These are phyloP conservation scores for Blakeslea trispora DNA, from an alignment of 371 early-diverging fungal genomes.

Conservation along the genomic window DNA sequence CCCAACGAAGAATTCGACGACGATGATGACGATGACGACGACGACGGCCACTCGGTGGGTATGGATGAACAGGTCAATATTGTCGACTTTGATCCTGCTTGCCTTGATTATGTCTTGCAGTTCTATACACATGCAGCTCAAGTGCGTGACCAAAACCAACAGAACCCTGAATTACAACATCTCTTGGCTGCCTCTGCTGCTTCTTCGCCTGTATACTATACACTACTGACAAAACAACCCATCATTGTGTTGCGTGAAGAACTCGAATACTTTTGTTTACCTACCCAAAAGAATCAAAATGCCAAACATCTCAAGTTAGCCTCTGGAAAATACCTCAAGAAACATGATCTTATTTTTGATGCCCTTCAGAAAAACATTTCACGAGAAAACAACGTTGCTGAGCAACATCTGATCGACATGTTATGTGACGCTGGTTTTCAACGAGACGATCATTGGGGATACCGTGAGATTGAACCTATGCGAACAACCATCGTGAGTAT, in stretches of 20 bases:
- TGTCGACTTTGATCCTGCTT: conserved; percentile 58
- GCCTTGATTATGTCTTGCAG: conserved; percentile 52
- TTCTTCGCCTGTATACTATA: conserved; percentile 44
- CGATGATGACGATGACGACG: conserved; percentile 45
- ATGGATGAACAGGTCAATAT: conserved; percentile 56
- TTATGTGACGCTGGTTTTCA: conserved; percentile 75
- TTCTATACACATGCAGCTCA: conserved; percentile 47
- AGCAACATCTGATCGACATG: conserved; percentile 81
- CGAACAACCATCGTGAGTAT: conserved; percentile 64
- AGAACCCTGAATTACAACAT: conserved; percentile 16
- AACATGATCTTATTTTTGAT: conserved; percentile 66
- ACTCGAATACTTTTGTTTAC: conserved; percentile 59
- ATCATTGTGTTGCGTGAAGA: conserved; percentile 64
- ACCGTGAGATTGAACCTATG: conserved; percentile 67
- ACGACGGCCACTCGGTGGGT: conserved; percentile 42
- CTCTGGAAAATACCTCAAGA: conserved; percentile 60
- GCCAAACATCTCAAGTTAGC: conserved; percentile 44
- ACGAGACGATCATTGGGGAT: conserved; percentile 69
- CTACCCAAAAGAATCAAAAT: conserved; percentile 41
- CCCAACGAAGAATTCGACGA: conserved; percentile 35
- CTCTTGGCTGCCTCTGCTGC: conserved; percentile 13
- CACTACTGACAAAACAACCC: conserved; percentile 67
- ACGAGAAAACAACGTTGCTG: conserved; percentile 72
- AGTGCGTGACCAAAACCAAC: conserved; percentile 19
- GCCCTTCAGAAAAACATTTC: conserved; percentile 68